Evolutionary conservation across 116 monocot species (phyloP), one percentile per base, ranked within the genome.

Genomic region (Iris pallida): DNA sequence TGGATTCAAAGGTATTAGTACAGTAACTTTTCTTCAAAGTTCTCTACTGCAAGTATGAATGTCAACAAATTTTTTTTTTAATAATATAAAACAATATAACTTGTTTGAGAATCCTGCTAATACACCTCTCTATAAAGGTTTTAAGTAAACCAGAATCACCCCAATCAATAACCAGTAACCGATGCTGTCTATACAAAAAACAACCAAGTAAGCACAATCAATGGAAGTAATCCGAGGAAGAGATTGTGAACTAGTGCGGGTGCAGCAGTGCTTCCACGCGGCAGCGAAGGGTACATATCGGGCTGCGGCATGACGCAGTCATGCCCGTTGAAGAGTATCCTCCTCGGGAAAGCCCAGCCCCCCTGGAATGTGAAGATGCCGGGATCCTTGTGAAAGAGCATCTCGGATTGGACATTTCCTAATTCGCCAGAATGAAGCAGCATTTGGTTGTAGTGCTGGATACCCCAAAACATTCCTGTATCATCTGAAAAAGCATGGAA

Each of bases 301-400:
- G 80, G 77, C 10, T 60, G 42, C 14, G 84, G 80, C 84, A 84
- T 80, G 16, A 84, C 80, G 30, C 84, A 80, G 47, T 84, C 84
- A 6, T 73, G 76, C 18, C 84, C 84, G 8, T 80, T 70, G 73
- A 84, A 84, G 8, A 47, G 43, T 42, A 84, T 62, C 49, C 55
- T 76, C 56, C 80, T 69, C 1, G 84, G 84, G 55, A 84, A 84
- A 45, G 70, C 76, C 79, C 84, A 84, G 4, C 80, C 84, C 11
- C 70, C 73, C 13, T 60, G 48, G 60, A 80, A 80, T 0, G 83
- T 79, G 47, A 83, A 83, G 2, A 44, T 44, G 11, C 13, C 65
- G 0, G 68, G 44, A 55, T 83, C 76, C 57, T 83, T 83, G 52
- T 55, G 55, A 47, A 83, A 65, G 2, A 83, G 54, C 41, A 83